These are phyloP conservation scores for Pseudocercospora fuligena DNA, from an alignment of 2,329 filamentous ascomycete genomes.

Conservation along the genomic window DNA sequence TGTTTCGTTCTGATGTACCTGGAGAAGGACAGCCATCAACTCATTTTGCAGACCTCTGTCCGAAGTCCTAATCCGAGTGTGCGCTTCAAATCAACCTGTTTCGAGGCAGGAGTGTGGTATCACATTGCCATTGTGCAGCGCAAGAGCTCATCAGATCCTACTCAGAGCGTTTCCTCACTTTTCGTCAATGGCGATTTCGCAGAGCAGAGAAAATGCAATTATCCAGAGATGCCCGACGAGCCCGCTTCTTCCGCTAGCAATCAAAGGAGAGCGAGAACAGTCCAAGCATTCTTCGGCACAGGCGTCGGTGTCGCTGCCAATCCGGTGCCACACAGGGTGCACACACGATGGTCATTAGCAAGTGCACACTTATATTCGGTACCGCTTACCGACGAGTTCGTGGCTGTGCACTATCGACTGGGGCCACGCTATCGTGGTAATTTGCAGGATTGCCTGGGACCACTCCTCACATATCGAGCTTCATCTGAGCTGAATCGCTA, in stretches of 20 bases:
- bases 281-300: slow-evolving; percentile 93
- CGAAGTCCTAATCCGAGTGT: slow-evolving; percentile 85
- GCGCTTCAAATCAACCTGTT: slow-evolving; percentile 82
- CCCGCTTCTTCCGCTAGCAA: slow-evolving; percentile 12
- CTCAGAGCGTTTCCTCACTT: slow-evolving; percentile 65
- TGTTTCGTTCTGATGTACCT: slow-evolving; percentile 94
- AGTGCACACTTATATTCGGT: slow-evolving; percentile 90
- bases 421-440: slow-evolving; percentile 93
- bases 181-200: slow-evolving; percentile 94
- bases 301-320: slow-evolving; percentile 82
- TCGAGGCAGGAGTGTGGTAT: slow-evolving; percentile 83
- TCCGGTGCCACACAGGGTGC: slow-evolving; percentile 72
- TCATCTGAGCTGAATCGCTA: slow-evolving; percentile 88
- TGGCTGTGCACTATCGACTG: slow-evolving; percentile 88
- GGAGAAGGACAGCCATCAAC: slow-evolving; percentile 88
- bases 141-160: slow-evolving; percentile 33
- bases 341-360: slow-evolving; percentile 85
- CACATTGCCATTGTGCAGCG: slow-evolving; percentile 89
- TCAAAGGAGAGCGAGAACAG: slow-evolving; percentile 58
- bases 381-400: slow-evolving; percentile 83
- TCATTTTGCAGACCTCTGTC: slow-evolving; percentile 95
- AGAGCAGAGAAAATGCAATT: slow-evolving; percentile 87
- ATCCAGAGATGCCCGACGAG: slow-evolving; percentile 75
- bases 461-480: slow-evolving; percentile 93
- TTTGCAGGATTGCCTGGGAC: slow-evolving; percentile 93